A percentile compares a stretch with the other conserved stretches of the same genome.
Evolutionary conservation across 2,329 filamentous ascomycete genomes (phyloP).

Genomic region (Botrytis aclada): DNA sequence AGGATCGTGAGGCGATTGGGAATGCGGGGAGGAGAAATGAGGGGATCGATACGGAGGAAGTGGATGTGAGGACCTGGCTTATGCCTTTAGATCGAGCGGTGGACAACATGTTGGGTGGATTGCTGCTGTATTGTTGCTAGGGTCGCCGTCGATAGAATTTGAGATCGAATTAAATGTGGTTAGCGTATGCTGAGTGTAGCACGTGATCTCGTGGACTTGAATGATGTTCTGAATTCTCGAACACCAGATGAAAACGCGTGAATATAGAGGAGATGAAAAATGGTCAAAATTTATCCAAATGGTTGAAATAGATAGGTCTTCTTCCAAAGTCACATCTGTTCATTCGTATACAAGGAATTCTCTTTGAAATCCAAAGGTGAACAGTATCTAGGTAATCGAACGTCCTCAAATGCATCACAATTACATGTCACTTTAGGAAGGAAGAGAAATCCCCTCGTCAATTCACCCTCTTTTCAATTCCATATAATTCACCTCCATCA

Average conservation of each 20-base stretch:
- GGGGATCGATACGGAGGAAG: conserved; percentile 56
- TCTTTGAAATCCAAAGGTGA: background rate
- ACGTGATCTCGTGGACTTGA: conserved; percentile 1
- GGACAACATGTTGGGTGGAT: conserved; percentile 55
- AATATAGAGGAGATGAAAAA: background rate
- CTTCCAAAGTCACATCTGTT: background rate
- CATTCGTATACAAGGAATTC: background rate
- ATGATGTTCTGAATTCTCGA: background rate
- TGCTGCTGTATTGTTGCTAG: background rate
- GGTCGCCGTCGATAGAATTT: conserved; percentile 16
- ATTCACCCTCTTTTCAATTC: background rate
- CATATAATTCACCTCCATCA: background rate
- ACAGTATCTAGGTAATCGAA: background rate
- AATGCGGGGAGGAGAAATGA: conserved; percentile 72
- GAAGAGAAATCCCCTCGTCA: background rate
- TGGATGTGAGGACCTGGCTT: conserved; percentile 52
- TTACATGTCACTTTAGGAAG: conserved; percentile 3
- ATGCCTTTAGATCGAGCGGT: conserved; percentile 60
- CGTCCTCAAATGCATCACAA: background rate
- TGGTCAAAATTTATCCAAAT: background rate
- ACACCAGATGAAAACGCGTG: background rate
- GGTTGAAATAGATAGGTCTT: no score
- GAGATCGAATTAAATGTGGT: conserved; percentile 8
- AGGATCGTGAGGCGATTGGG: conserved; percentile 53
- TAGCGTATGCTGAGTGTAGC: background rate